Evolutionary conservation across 192 early-diverging fungal genomes (phyloP).

Genomic region (Allomyces javanicus): DNA sequence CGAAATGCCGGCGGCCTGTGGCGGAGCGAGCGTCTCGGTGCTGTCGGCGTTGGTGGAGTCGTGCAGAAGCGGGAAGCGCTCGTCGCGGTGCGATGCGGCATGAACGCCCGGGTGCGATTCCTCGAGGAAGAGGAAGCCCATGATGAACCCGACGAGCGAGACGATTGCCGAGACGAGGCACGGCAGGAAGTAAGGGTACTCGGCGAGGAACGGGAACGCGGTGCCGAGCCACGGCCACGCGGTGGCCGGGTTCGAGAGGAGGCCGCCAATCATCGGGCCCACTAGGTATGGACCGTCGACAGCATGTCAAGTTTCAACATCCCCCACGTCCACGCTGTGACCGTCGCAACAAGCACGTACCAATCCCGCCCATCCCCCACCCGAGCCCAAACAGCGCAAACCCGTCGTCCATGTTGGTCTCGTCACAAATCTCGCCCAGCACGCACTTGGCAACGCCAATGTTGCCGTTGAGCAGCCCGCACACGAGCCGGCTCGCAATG

Average conservation of each 20-base stretch:
- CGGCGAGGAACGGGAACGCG: slow-evolving; percentile 27
- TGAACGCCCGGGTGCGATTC: slow-evolving; percentile 20
- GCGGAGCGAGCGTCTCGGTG: too few species aligned
- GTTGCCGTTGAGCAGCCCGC: slow-evolving; percentile 54
- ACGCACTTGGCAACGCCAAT: slow-evolving; percentile 63
- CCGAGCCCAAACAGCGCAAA: slow-evolving; percentile 56
- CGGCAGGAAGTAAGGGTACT: slow-evolving; percentile 68
- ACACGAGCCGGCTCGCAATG: slow-evolving; percentile 33
- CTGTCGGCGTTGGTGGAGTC: too few species aligned
- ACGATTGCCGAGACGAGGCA: slow-evolving; percentile 46
- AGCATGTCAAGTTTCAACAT: slow-evolving; percentile 1
- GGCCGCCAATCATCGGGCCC: slow-evolving; percentile 63
- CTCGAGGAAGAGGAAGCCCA: slow-evolving; percentile 40
- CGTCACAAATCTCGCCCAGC: slow-evolving; percentile 68
- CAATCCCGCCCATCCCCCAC: slow-evolving; percentile 41
- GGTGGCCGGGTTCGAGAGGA: slow-evolving; percentile 50
- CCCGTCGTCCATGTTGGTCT: slow-evolving; percentile 51
- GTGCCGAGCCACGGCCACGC: slow-evolving; percentile 43
- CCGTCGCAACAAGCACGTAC: slow-evolving; percentile 1
- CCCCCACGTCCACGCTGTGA: slow-evolving; percentile 4
- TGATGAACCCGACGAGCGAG: slow-evolving; percentile 36
- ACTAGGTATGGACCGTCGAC: too few species aligned
- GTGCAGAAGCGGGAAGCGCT: background rate
- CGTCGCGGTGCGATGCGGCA: background rate
- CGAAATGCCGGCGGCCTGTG: too few species aligned